Percentiles rank a stretch among this genome's conserved stretches.
phyloP scores from a whole-genome alignment of 352 stramenopile genomes.

The Pythium aphanidermatum region DNA sequence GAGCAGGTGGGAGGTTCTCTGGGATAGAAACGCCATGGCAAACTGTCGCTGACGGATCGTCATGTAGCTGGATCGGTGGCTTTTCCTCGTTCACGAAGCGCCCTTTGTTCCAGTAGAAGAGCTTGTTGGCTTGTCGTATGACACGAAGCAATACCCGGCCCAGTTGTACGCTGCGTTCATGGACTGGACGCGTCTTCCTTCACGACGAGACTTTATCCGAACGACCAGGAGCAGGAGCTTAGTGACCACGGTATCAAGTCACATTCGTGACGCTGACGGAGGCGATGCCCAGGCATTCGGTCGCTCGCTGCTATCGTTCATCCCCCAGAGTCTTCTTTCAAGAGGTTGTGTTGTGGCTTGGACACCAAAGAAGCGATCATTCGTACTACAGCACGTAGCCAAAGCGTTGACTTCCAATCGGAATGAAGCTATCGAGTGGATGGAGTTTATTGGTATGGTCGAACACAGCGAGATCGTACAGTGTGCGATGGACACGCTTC shows the following conservation, averaged over 20 bases:
- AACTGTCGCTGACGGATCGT: background rate
- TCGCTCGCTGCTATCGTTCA: background rate
- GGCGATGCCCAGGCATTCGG: background rate
- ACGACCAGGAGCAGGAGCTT: constrained; percentile 1
- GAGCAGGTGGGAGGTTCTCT: constrained; percentile 3
- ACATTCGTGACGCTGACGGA: background rate
- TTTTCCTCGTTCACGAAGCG: constrained; percentile 6
- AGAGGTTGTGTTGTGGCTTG: no score
- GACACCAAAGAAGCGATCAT: background rate
- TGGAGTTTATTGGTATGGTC: constrained; percentile 16
- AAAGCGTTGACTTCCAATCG: constrained; percentile 4
- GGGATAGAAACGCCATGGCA: background rate
- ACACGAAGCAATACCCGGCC: no score
- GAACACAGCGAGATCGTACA: constrained; percentile 16
- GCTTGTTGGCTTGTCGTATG: background rate
- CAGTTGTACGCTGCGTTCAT: constrained; percentile 13
- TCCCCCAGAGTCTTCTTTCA: no score
- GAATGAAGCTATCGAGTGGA: constrained; percentile 25
- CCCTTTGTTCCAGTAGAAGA: constrained; percentile 3
- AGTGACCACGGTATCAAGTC: background rate
- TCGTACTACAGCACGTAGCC: constrained; percentile 1
- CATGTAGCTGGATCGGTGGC: constrained; percentile 11
- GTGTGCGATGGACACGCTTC: constrained; percentile 15
- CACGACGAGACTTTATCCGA: constrained; percentile 3
- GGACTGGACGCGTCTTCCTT: background rate